Conservation (phyloP, 1,284 basidiomycete species). For the Trichosporon sp. region DNA sequence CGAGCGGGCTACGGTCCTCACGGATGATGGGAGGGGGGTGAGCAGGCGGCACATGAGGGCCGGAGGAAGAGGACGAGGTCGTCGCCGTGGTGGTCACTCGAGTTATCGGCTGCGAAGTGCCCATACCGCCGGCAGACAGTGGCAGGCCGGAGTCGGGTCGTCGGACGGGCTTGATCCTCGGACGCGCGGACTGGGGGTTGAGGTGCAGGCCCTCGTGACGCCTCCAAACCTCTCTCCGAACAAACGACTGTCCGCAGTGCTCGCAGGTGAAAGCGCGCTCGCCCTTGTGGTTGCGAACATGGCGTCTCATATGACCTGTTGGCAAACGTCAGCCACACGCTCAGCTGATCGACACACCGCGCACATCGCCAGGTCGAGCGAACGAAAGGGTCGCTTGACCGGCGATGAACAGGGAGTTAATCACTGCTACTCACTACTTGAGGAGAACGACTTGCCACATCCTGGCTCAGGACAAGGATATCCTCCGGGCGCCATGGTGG, state of each 20-base stretch:
- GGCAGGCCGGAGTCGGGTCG: background rate
- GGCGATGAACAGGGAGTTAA: background rate
- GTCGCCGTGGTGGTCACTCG: background rate
- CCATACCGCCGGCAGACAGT: background rate
- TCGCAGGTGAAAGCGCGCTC: conserved; percentile 10
- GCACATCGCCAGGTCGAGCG: background rate
- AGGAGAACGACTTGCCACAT: conserved; percentile 3
- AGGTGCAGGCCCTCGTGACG: conserved; percentile 14
- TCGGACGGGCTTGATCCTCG: conserved; percentile 13
- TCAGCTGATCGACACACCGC: background rate
- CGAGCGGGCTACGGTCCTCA: background rate
- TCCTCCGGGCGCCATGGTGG: background rate
- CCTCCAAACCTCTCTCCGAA: conserved; percentile 12
- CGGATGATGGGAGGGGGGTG: background rate
- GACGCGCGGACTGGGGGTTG: conserved; percentile 11
- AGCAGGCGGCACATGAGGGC: background rate
- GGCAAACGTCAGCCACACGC: background rate
- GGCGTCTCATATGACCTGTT: conserved; percentile 13
- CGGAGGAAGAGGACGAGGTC: background rate
- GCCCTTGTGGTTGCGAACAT: conserved; percentile 11
- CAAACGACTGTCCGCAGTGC: conserved; percentile 13
- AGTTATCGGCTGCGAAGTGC: background rate
- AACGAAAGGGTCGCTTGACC: background rate
- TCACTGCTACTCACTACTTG: conserved; percentile 2
- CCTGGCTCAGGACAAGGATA: conserved; percentile 3